A percentile compares a stretch with the other conserved stretches of the same genome.
Evolutionary conservation across 768 basidiomycete genomes (phyloP).

Genomic region (Hypholoma fasciculare): DNA sequence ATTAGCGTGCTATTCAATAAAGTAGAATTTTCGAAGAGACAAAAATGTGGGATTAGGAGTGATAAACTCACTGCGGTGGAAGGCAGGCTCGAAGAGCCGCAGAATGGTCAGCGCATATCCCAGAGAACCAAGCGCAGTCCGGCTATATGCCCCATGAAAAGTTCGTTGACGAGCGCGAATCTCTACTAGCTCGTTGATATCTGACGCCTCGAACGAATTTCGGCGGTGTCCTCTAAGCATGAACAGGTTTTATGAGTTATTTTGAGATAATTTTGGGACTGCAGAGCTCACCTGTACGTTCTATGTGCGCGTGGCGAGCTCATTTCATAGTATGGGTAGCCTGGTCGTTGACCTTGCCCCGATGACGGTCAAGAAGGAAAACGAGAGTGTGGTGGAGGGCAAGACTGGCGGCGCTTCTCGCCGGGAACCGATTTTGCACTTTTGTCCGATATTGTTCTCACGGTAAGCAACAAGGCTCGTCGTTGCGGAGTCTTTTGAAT

Average conservation of each 20-base stretch:
- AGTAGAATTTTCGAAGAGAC: not conserved
- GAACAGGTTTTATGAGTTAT: not conserved
- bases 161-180: conserved; percentile 80
- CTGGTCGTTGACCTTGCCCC: not conserved
- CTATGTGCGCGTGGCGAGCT: not conserved
- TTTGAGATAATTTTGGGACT: not conserved
- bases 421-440: too few species aligned
- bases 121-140: conserved; percentile 72
- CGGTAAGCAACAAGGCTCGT: too few species aligned
- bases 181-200: conserved; percentile 66
- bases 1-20: not conserved
- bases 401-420: too few species aligned
- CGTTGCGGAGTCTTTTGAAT: too few species aligned
- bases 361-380: not conserved
- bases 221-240: conserved; percentile 31
- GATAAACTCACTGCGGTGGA: conserved; percentile 61
- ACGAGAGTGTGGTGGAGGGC: too few species aligned
- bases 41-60: not conserved
- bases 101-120: conserved; percentile 75
- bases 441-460: too few species aligned
- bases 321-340: not conserved
- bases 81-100: conserved; percentile 74
- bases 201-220: conserved; percentile 51
- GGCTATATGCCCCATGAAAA: conserved; percentile 79
- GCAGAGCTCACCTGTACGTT: conserved; percentile 15